Conservation (phyloP, 2,329 filamentous ascomycete genomes). For the Emmonsia crescens region DNA sequence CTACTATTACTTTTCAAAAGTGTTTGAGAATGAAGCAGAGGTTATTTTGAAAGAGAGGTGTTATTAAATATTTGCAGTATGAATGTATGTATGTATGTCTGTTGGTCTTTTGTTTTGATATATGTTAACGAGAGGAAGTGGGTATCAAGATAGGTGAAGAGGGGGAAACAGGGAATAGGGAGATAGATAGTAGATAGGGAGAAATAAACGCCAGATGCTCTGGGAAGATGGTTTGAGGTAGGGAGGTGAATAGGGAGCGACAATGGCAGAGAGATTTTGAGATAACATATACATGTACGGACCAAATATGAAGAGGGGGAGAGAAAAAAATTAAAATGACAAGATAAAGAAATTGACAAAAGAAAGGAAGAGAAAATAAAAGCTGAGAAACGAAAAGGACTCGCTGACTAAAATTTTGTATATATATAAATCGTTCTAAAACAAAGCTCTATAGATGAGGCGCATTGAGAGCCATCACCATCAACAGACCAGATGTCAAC, state of each 20-base stretch:
- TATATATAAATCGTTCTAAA: neutral
- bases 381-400: neutral
- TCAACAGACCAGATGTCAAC: conserved; percentile 30
- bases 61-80: neutral
- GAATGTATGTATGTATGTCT: neutral
- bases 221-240: neutral
- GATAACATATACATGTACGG: neutral
- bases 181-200: neutral
- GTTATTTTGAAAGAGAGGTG: no score
- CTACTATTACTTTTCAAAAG: no score
- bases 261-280: neutral
- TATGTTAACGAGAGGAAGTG: neutral
- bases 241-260: neutral
- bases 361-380: neutral
- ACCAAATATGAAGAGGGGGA: neutral
- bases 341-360: neutral
- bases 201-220: neutral
- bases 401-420: neutral
- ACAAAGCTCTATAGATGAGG: conserved; percentile 25
- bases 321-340: neutral
- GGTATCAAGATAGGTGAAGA: neutral
- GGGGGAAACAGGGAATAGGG: neutral
- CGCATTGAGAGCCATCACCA: conserved; percentile 33
- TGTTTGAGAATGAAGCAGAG: no score
- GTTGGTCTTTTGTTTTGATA: neutral